Evolutionary conservation across 2,329 filamentous ascomycete genomes (phyloP).

Genomic region (Colletotrichum brevisporum): DNA sequence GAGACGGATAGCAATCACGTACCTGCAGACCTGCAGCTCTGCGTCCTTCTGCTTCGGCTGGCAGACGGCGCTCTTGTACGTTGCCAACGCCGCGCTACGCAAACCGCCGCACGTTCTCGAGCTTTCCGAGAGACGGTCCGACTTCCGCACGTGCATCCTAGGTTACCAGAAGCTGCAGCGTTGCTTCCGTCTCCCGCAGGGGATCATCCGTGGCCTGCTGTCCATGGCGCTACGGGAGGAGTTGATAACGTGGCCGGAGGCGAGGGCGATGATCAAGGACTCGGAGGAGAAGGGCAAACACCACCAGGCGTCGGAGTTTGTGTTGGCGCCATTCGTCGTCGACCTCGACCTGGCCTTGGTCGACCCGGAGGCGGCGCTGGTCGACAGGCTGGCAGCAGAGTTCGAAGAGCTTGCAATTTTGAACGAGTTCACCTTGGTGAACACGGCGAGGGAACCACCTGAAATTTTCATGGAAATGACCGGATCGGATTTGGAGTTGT

Average conservation of each 20-base stretch:
- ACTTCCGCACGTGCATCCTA: slow-evolving; percentile 18
- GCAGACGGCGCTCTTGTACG: slow-evolving; percentile 25
- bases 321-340: slow-evolving; percentile 14
- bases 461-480: neutral
- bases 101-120: neutral
- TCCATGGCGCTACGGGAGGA: slow-evolving; percentile 27
- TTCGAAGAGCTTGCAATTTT: slow-evolving; percentile 33
- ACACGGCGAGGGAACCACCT: neutral
- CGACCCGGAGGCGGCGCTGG: slow-evolving; percentile 8
- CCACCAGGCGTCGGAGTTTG: neutral
- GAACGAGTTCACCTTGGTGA: slow-evolving; percentile 23
- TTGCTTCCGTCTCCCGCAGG: slow-evolving; percentile 9
- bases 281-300: slow-evolving; percentile 24
- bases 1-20: neutral
- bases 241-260: slow-evolving; percentile 5
- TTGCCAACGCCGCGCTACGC: slow-evolving; percentile 5
- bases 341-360: slow-evolving; percentile 19
- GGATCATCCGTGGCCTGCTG: neutral
- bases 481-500: neutral
- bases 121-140: neutral
- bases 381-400: slow-evolving; percentile 11
- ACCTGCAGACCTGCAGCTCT: slow-evolving; percentile 4
- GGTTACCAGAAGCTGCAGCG: slow-evolving; percentile 24
- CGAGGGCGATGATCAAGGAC: slow-evolving; percentile 18
- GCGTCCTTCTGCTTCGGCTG: slow-evolving; percentile 24